Evolutionary conservation across 345 rosid species (phyloP), one percentile per base, ranked within the genome.

Genomic region (Melastoma malabathricum): DNA sequence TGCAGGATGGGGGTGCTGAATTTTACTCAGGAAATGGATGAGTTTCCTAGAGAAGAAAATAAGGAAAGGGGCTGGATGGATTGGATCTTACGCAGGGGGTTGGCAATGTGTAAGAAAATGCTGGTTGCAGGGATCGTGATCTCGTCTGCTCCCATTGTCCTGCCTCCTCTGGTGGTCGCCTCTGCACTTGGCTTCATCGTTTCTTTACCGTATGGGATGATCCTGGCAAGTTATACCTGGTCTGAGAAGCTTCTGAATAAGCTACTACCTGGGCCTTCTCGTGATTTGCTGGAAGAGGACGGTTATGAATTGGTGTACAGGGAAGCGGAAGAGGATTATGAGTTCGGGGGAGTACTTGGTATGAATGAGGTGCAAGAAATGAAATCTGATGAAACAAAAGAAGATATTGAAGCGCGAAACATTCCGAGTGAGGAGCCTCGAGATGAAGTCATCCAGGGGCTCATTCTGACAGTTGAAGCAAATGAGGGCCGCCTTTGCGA

Each of bases 151-250:
- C 81, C 94, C 2, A 2, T 86, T 46, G 27, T 90, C 51, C 62
- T 86, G 68, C 96, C 96, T 13, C 69, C 94, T 1, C 76, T 90
- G 15, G 16, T 75, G 51, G 82, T 70, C 49, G 58, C 78, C 13
- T 80, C 84, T 0, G 60, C 75, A 4, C 56, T 86, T 1, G 85
- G 92, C 13, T 49, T 86, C 44, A 72, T 75, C 50, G 66, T 68
- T 50, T 75, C 82, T 3, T 61, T 84, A 46, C 94, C 96, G 22
- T 86, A 54, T 49, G 81, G 85, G 6, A 5, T 80, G 44, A 65
- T 80, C 51, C 70, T 82, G 68, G 87, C 75, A 15, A 72, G 81
- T 60, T 75, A 86, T 71, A 79, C 74, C 71, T 84, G 80, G 62
- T 74, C 89, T 27, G 59, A 80, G 59, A 76, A 69, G 70, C 49